These are phyloP conservation scores for Sporothrix sp. DNA, from an alignment of 2,329 filamentous ascomycete genomes.

Conservation along the genomic window DNA sequence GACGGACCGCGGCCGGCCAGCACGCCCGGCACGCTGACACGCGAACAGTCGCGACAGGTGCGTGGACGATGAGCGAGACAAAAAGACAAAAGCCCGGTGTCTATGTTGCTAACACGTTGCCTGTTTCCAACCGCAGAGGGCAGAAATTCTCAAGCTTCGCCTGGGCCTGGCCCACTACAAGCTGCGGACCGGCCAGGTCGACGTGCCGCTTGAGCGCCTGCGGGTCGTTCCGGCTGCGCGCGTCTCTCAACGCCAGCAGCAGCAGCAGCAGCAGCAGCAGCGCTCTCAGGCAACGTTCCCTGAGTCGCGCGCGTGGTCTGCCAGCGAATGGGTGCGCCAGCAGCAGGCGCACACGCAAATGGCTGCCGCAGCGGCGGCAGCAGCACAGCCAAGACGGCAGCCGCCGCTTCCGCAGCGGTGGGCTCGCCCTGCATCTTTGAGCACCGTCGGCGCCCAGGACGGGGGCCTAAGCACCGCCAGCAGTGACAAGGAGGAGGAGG, in stretches of 20 bases:
- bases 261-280: neutral
- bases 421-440: conserved; percentile 3
- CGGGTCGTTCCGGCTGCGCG: conserved; percentile 29
- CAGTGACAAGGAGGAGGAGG: neutral
- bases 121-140: conserved; percentile 36
- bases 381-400: neutral
- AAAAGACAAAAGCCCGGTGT: neutral
- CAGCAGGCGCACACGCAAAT: conserved; percentile 7
- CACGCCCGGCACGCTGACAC: conserved; percentile 25
- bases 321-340: conserved; percentile 10
- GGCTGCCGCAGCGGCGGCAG: neutral
- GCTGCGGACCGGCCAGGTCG: conserved; percentile 60
- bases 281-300: conserved; percentile 8
- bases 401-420: conserved; percentile 5
- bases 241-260: conserved; percentile 7
- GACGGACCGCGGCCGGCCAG: conserved; percentile 17
- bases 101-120: neutral
- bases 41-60: conserved; percentile 45
- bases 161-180: conserved; percentile 66
- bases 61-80: conserved; percentile 8
- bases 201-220: conserved; percentile 53
- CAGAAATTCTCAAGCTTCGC: conserved; percentile 56
- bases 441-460: neutral
- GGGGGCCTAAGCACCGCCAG: neutral
- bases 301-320: conserved; percentile 9